Conservation (phyloP, 371 early-diverging fungal species). For the Zopfochytrium polystomum region DNA sequence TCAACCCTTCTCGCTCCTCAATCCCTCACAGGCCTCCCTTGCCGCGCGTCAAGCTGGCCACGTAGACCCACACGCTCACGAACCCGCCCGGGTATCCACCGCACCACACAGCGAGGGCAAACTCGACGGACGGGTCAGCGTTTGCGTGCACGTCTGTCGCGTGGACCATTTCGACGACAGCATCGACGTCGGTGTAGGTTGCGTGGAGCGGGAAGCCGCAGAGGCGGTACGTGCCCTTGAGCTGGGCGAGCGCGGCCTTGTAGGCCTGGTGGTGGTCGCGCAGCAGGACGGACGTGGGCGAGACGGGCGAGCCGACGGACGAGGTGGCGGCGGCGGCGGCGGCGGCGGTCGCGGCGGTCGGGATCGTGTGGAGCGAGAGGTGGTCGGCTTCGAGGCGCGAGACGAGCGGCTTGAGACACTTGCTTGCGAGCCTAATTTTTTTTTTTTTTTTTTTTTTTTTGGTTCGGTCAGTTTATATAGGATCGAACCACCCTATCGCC, state of each 20-base stretch:
- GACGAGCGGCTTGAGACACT: conserved; percentile 23
- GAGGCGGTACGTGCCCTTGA: conserved; percentile 41
- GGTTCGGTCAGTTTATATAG: too few relatives aligned
- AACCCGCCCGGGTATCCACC: conserved; percentile 45
- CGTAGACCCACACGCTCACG: conserved; percentile 48
- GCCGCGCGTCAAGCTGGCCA: conserved; percentile 34
- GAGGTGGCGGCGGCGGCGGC: conserved; percentile 13
- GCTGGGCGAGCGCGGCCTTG: conserved; percentile 21
- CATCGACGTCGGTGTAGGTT: conserved; percentile 42
- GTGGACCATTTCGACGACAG: conserved; percentile 34
- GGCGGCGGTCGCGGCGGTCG: conserved; percentile 15
- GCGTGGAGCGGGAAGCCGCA: conserved; percentile 45
- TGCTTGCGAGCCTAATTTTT: conserved; percentile 14
- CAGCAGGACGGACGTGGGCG: too few relatives aligned
- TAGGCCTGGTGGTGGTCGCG: not conserved
- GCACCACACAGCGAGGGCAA: conserved; percentile 47
- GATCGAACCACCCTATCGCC: too few relatives aligned
- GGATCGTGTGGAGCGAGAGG: not conserved
- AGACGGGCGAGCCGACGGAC: too few relatives aligned
- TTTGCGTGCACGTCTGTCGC: conserved; percentile 44
- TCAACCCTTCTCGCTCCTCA: too few relatives aligned
- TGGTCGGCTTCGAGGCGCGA: conserved; percentile 22
- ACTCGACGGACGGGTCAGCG: conserved; percentile 43
- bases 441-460: too few relatives aligned
- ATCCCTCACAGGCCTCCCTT: conserved; percentile 17